Conservation (phyloP, 169 alveolate species). For the Eimeria falciformis region DNA sequence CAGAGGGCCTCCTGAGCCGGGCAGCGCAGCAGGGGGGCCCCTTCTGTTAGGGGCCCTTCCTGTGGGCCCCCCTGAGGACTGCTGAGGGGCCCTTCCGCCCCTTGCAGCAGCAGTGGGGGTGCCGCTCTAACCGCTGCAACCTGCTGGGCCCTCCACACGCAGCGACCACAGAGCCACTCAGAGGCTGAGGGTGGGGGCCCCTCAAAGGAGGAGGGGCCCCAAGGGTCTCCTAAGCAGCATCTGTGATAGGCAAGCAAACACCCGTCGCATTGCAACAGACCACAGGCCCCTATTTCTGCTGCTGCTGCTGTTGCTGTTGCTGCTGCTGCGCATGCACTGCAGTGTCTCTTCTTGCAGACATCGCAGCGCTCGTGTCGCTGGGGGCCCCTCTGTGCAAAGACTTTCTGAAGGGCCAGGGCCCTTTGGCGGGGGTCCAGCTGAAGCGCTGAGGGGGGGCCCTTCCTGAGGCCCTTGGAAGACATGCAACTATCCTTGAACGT, state of each 20-base stretch:
- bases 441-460: neutral
- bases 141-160: neutral
- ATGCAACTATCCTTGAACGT: no score
- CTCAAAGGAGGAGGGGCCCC: neutral
- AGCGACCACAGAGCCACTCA: neutral
- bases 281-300: neutral
- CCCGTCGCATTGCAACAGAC: neutral
- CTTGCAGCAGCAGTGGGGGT: neutral
- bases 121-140: neutral
- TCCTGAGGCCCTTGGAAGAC: neutral
- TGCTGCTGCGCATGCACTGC: slow-evolving; percentile 14
- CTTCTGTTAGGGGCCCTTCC: neutral
- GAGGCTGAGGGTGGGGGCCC: slow-evolving; percentile 20
- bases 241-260: neutral
- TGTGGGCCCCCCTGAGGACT: neutral
- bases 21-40: neutral
- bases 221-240: neutral
- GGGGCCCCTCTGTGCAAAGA: slow-evolving; percentile 13
- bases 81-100: neutral
- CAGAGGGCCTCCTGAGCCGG: neutral
- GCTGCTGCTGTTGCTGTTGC: neutral
- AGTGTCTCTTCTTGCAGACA: neutral
- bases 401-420: neutral
- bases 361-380: neutral
- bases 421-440: neutral